Evolutionary conservation across 495 filamentous ascomycete species (phyloP), one percentile per base, ranked within the genome.

Genomic region (Penicillium robsamsonii): DNA sequence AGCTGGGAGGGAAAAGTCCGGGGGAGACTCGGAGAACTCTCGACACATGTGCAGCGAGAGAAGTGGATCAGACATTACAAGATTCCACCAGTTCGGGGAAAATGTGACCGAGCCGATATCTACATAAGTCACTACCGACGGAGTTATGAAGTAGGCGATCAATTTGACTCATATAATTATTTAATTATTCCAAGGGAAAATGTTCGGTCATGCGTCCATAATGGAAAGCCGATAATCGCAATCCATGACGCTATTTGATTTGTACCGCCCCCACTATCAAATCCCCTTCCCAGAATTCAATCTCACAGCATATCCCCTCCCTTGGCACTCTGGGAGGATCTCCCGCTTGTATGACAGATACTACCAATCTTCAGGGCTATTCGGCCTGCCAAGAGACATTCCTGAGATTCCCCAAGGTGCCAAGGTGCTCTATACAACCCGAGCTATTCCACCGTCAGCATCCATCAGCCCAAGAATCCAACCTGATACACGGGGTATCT

Each of bases 1-100:
- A 64, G 61, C 56, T 48, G 31, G n/a, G 10, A 47, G 27, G 43
- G 48, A 52, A 50, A 20, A 56, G 45, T 52, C 56, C 64, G 64
- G 64, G 58, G 56, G 48, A 67, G 56, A 61, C 53, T 67, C 64
- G 64, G 64, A 61, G 61, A 67, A 67, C 64, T 61, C 56, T 67
- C 64, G 58, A 57, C 7, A 38, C 33, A 37, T 46, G 43, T 42
- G 53, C 44, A 55, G 18, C 11, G 5, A 13, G 20, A 20, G 13
- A 44, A 35, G 46, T 41, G 37, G 44, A 48, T 46, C 27, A 27
- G 40, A 25, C 53, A 8, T n/a, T 2, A 35, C 35, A 38, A 17
- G 35, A n/a, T 17, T n/a, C 2, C 15, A 13, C 60, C 31, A 50
- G 55, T 61, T 64, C 61, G 61, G 64, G 61, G 58, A 61, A 66